Evolutionary conservation across 495 filamentous ascomycete genomes (phyloP).

Genomic region (Patellaria atrata): DNA sequence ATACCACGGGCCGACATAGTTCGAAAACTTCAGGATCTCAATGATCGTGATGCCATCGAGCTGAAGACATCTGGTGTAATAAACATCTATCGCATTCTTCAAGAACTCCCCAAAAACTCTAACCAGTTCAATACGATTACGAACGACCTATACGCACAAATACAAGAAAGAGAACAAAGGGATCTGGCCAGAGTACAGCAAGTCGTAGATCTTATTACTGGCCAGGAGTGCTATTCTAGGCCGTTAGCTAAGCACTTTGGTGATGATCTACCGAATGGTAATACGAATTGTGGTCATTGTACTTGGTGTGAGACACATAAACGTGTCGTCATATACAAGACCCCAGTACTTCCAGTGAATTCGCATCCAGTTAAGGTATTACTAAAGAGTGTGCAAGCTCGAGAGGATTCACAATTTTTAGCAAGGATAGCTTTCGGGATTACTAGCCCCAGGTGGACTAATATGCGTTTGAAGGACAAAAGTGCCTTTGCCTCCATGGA

Average conservation of each 20-base stretch:
- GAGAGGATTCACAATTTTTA: constrained; percentile 42
- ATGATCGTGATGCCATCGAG: constrained; percentile 30
- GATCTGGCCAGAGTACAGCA: constrained; percentile 33
- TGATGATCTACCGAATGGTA: constrained; percentile 30
- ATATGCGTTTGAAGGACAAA: constrained; percentile 30
- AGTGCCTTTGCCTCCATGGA: constrained; percentile 35
- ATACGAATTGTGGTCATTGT: constrained; percentile 36
- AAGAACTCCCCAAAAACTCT: constrained; percentile 29
- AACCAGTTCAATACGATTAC: constrained; percentile 28
- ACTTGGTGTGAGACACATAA: constrained; percentile 34
- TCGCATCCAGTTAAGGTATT: constrained; percentile 25
- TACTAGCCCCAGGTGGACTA: constrained; percentile 34
- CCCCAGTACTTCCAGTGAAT: constrained; percentile 23
- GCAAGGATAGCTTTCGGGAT: constrained; percentile 45
- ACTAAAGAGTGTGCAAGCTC: constrained; percentile 25
- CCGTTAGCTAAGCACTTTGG: constrained; percentile 41
- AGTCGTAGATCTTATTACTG: constrained; percentile 37
- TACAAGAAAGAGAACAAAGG: constrained; percentile 35
- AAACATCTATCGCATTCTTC: constrained; percentile 35
- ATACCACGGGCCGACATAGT: constrained; percentile 31
- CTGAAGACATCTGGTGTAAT: constrained; percentile 34
- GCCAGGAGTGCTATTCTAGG: constrained; percentile 29
- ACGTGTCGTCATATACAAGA: constrained; percentile 23
- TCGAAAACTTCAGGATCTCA: constrained; percentile 35
- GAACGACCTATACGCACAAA: constrained; percentile 32